Conservation (phyloP, 75 land plant species). For the Cunninghamia lanceolata region DNA sequence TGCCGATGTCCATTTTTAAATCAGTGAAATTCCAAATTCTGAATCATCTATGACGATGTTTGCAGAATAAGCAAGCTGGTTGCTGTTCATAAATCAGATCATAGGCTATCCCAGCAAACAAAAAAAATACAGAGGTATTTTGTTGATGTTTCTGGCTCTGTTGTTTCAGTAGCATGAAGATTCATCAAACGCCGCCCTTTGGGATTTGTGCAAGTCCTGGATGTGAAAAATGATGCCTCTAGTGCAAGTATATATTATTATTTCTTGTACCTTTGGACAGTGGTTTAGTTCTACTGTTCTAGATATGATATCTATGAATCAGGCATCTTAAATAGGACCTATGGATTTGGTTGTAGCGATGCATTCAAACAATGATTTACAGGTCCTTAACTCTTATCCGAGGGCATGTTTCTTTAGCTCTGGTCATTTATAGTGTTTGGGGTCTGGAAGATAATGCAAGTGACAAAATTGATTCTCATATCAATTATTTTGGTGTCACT, state of each 20-base stretch:
- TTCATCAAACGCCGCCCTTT: not conserved
- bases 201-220: not conserved
- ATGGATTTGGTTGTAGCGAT: not conserved
- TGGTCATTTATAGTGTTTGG: not conserved
- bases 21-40: not conserved
- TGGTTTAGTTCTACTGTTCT: not conserved
- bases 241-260: not conserved
- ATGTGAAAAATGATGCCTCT: not conserved
- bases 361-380: not conserved
- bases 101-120: not conserved
- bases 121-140: not conserved
- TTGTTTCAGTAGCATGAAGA: not conserved
- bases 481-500: not conserved
- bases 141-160: not conserved
- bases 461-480: not conserved
- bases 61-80: not conserved
- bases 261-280: not conserved
- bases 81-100: constrained; percentile 1
- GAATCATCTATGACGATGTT: not conserved
- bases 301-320: not conserved
- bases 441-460: not conserved
- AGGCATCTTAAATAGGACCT: not conserved
- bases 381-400: not conserved
- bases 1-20: not conserved
- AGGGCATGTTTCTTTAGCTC: not conserved